These are phyloP conservation scores for Nothomitra cinnamomea DNA, from an alignment of 2,329 filamentous ascomycete species.

Conservation along the genomic window DNA sequence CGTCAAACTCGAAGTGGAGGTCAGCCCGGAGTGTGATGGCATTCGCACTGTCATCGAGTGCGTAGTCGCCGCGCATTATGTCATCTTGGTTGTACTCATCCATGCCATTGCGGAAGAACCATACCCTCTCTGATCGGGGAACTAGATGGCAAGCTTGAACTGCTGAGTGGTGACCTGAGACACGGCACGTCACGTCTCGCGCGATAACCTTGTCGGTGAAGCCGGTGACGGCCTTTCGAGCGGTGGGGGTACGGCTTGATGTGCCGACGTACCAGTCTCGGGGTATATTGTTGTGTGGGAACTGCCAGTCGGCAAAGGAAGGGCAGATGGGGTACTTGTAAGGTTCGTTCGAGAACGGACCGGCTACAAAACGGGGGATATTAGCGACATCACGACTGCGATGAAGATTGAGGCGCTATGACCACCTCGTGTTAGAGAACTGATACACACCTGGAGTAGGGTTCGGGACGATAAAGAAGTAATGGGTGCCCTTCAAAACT, in stretches of 20 bases:
- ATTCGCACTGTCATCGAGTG: neutral
- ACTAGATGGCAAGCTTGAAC: neutral
- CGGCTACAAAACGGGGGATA: neutral
- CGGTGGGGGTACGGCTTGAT: neutral
- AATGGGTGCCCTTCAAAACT: neutral
- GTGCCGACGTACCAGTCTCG: neutral
- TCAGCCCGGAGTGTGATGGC: neutral
- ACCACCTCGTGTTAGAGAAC: neutral
- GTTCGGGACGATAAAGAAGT: slow-evolving; percentile 1
- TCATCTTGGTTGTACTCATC: neutral
- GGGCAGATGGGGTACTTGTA: slow-evolving; percentile 1
- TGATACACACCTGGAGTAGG: neutral
- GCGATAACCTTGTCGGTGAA: neutral
- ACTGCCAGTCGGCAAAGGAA: slow-evolving; percentile 2
- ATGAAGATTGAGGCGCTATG: neutral
- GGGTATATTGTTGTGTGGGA: slow-evolving; percentile 1
- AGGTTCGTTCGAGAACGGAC: neutral
- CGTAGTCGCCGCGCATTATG: neutral
- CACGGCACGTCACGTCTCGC: neutral
- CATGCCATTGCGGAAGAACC: neutral
- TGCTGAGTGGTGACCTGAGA: neutral
- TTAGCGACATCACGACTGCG: neutral
- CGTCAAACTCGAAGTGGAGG: neutral
- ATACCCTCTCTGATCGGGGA: neutral
- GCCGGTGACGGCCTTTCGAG: neutral